phyloP scores from a whole-genome alignment of 192 early-diverging fungal species.

The Entrophospora sp. region DNA sequence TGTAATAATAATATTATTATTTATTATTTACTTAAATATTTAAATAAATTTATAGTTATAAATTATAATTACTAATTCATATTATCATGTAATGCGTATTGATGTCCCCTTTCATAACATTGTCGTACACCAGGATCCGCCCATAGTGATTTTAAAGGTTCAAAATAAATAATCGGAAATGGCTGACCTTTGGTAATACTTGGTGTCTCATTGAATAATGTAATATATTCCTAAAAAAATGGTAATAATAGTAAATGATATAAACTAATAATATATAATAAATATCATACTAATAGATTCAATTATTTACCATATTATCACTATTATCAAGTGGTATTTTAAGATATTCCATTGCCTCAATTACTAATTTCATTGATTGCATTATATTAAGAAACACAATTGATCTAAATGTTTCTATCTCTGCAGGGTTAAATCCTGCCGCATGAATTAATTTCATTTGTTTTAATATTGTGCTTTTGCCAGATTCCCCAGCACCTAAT shows the following conservation, averaged over 20 bases:
- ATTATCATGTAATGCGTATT: conserved; percentile 95
- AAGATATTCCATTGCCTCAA: conserved; percentile 90
- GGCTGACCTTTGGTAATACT: conserved; percentile 78
- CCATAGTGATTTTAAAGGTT: conserved; percentile 79
- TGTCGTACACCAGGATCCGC: conserved; percentile 72
- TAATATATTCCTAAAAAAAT: conserved; percentile 50
- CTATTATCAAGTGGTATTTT: conserved; percentile 62
- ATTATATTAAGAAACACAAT: conserved; percentile 93
- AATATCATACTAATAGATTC: no score
- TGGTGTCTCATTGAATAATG: conserved; percentile 71
- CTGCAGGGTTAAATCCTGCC: conserved; percentile 78
- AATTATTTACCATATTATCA: conserved; percentile 39
- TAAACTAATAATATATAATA: no score
- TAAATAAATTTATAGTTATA: conserved; percentile 6
- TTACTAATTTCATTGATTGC: conserved; percentile 88
- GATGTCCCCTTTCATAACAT: conserved; percentile 69
- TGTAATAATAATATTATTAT: no score
- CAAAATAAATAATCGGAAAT: conserved; percentile 68
- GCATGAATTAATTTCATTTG: conserved; percentile 98
- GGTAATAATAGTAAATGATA: no score
- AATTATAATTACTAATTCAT: conserved; percentile 81
- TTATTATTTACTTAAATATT: no score
- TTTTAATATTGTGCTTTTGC: conserved; percentile 95
- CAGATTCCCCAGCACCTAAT: conserved; percentile 90
- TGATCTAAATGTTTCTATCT: conserved; percentile 87